Conservation (phyloP, 768 basidiomycete species). For the Megacollybia marginata region DNA sequence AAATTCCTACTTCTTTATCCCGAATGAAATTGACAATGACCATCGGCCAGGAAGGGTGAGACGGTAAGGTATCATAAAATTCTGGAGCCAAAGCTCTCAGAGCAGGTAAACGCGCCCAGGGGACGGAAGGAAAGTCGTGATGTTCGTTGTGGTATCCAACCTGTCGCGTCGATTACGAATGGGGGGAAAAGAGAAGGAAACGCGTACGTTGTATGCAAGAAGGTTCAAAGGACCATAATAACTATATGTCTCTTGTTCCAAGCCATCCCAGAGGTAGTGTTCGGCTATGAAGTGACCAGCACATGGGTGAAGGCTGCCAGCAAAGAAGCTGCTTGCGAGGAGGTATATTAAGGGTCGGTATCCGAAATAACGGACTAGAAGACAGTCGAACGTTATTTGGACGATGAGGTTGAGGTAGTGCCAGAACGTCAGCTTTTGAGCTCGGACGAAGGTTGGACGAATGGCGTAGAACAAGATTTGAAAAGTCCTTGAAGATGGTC, state of each 20-base stretch:
- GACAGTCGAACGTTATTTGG: conserved; percentile 67
- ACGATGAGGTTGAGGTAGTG: conserved; percentile 70
- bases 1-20: conserved; percentile 83
- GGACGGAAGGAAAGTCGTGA: conserved; percentile 94
- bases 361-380: conserved; percentile 44
- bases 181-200: conserved; percentile 47
- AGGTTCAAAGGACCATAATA: conserved; percentile 92
- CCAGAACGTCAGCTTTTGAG: conserved; percentile 77
- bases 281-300: conserved; percentile 98
- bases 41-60: conserved; percentile 92
- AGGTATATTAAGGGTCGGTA: conserved; percentile 65
- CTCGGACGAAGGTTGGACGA: conserved; percentile 86
- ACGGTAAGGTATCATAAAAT: conserved; percentile 83
- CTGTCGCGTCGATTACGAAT: conserved; percentile 25
- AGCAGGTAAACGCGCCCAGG: conserved; percentile 89
- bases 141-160: conserved; percentile 99
- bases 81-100: conserved; percentile 82
- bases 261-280: conserved; percentile 90
- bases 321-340: conserved; percentile 88
- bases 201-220: conserved; percentile 80
- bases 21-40: conserved; percentile 92
- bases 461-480: conserved; percentile 98
- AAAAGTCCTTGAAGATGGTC: conserved; percentile 62
- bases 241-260: conserved; percentile 92
- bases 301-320: conserved; percentile 91